Evolutionary conservation across 1,284 basidiomycete genomes (phyloP), one percentile per base, ranked within the genome.

Genomic region (Cutaneotrichosporon cavernicola): DNA sequence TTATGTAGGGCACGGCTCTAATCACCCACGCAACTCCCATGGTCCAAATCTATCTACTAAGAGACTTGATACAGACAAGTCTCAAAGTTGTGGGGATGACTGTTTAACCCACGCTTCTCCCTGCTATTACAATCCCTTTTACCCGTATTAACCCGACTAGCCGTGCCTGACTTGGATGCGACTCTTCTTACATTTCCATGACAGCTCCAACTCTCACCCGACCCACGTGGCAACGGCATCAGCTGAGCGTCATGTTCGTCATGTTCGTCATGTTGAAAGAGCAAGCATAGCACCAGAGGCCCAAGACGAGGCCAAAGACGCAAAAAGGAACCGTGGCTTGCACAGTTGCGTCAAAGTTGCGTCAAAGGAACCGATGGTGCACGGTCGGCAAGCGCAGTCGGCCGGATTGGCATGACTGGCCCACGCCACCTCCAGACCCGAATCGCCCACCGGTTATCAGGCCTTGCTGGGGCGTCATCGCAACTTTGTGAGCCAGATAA

Each of bases 91-190:
- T 38, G 34, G 34, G 55, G 47, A 18, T 59, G 8, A 9, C 13
- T 22, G 2, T 4, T 22, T 21, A 36, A 13, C 34, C 34, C 34
- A 36, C 34, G 34, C 7, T 13, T 36, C 8, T 36, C 8, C 34
- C 34, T 26, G 26, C 3, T 26, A 26, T 26, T 26, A 26, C 26
- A 26, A 26, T 26, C 1, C 26, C 26, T 26, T 26, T 26, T 26
- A 26, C 31, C 58, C 58, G 47, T 59, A 51, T 51, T 59, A 59
- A 47, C 49, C 58, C 58, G 58, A 50, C 31, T 56, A 14, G 16
- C 21, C 26, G 46, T 47, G 46, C 46, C 46, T 47, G 46, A 18
- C 14, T 46, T 7, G n/a, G n/a, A n/a, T 46, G 11, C 16, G 16
- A 18, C 34, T 5, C 34, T 34, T 34, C 10, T 10, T 10, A 34